These are phyloP conservation scores for Ophiognomonia clavigignenti-juglandacearum DNA, from an alignment of 2,329 filamentous ascomycete genomes.

Conservation along the genomic window DNA sequence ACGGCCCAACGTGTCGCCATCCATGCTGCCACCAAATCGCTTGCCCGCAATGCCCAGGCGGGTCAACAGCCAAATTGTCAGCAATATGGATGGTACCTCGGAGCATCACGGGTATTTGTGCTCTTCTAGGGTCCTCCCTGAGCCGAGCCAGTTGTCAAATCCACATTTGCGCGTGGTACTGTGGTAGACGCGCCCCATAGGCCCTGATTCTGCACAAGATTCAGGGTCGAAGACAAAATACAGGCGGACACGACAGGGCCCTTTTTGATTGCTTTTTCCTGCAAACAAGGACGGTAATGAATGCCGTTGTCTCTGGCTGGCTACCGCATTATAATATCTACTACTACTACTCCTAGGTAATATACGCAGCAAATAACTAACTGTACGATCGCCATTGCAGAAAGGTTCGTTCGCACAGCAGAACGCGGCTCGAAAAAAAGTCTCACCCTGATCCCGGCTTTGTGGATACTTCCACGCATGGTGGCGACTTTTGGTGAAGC, in stretches of 20 bases:
- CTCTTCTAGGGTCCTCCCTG: slow-evolving; percentile 9
- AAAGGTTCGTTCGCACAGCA: not conserved
- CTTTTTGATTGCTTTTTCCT: slow-evolving; percentile 8
- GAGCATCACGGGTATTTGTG: too few relatives aligned
- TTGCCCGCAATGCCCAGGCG: too few relatives aligned
- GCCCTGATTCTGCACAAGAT: not conserved
- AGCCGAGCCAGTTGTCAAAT: slow-evolving; percentile 12
- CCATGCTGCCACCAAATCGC: not conserved
- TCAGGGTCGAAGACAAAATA: too few relatives aligned
- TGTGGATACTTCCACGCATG: slow-evolving; percentile 17
- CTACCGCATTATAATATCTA: too few relatives aligned
- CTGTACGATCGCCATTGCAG: too few relatives aligned
- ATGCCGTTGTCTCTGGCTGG: too few relatives aligned
- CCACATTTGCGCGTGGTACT: slow-evolving; percentile 1
- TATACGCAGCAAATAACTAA: too few relatives aligned
- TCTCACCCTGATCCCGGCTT: slow-evolving; percentile 8
- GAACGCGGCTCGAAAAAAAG: slow-evolving; percentile 8
- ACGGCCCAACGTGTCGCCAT: slow-evolving; percentile 14
- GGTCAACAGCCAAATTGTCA: too few relatives aligned
- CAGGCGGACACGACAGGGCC: not conserved
- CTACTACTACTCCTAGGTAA: too few relatives aligned
- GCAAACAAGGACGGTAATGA: too few relatives aligned
- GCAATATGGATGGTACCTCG: too few relatives aligned
- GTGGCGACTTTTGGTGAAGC: slow-evolving; percentile 10
- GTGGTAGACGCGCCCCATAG: slow-evolving; percentile 11